These are phyloP conservation scores for Oxalis stricta DNA, from an alignment of 441 rosid genomes.

Conservation along the genomic window DNA sequence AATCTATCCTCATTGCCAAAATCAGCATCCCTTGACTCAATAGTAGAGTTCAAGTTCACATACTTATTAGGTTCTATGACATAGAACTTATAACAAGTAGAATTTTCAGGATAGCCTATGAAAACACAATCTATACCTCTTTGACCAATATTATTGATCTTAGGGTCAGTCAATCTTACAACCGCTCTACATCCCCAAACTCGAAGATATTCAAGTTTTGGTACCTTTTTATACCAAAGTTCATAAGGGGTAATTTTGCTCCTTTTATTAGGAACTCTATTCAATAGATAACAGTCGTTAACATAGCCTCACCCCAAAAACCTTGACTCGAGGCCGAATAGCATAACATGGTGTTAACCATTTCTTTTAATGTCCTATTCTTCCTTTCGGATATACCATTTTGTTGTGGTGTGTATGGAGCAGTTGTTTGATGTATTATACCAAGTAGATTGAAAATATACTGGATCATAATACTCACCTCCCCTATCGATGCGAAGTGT, in stretches of 20 bases:
- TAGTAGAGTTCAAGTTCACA: too few relatives aligned
- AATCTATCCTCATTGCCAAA: too few relatives aligned
- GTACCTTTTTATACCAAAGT: background rate
- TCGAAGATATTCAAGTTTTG: background rate
- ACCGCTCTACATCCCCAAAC: background rate
- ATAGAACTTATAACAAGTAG: too few relatives aligned
- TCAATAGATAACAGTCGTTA: background rate
- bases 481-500: background rate
- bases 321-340: background rate
- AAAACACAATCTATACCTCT: background rate
- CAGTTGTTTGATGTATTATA: background rate
- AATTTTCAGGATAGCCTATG: background rate
- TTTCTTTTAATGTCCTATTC: background rate
- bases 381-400: background rate
- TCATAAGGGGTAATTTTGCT: background rate
- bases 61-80: too few relatives aligned
- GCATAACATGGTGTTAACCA: background rate
- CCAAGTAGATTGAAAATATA: background rate
- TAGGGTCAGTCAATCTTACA: background rate
- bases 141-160: background rate
- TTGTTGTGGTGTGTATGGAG: background rate
- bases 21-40: too few relatives aligned
- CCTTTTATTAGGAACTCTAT: background rate
- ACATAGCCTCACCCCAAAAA: background rate
- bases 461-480: background rate